Evolutionary conservation across 192 early-diverging fungal genomes (phyloP), one percentile per base, ranked within the genome.

Genomic region (Physocladia obscura): DNA sequence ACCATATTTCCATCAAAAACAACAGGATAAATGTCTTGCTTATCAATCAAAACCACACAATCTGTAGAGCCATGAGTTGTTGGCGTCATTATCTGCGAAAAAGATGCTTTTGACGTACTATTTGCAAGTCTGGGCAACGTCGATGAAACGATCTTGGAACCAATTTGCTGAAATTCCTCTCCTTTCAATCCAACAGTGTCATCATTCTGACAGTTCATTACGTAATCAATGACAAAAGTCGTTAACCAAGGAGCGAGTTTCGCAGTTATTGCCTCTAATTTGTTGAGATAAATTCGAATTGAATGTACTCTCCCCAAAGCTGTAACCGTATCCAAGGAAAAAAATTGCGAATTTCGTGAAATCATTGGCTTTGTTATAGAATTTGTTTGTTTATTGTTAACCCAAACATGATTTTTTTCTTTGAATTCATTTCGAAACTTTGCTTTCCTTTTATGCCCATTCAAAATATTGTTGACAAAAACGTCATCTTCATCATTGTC

Each of bases 271-370:
- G 69, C 54, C 36, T 77, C 76, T 13, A 77, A 47, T 32, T 32
- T 69, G 34, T 44, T 50, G 17, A 74, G 38, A 34, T 71, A 63
- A 17, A 77, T 24, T 35, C 55, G 24, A 21, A 77, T 50, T 4
- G 58, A 69, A 34, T 73, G 51, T 11, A 74, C 76, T 2, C 76
- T 62, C 21, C 76, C 71, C 21, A 77, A 63, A 4, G 58, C 57
- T 29, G 76, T 77, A 32, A 76, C 51, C 11, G 39, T 57, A 21
- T 67, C 69, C 6, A 67, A 24, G 44, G 21, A 52, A 61, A 34
- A 54, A 38, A 60, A 51, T 27, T 56, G 47, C 57, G 47, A 57
- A 57, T 21, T 55, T 47, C 15, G 71, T n/a, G n/a, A n/a, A n/a
- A n/a, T n/a, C n/a, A n/a, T n/a, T n/a, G n/a, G n/a, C n/a, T n/a